Conservation (phyloP, 306 rosid species). For the Acmispon strigosus region DNA sequence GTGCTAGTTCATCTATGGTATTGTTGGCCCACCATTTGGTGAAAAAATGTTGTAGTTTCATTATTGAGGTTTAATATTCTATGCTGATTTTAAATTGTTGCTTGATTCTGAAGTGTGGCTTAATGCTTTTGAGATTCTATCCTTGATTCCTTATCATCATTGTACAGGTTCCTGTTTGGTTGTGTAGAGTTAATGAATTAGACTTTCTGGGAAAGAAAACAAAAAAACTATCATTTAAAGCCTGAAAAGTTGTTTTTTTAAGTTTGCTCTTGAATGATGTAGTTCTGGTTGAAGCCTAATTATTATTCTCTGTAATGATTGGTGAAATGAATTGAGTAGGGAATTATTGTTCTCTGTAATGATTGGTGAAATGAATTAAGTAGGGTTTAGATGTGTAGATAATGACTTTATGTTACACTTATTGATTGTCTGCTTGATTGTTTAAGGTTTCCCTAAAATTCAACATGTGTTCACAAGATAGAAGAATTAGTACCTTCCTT, state of each 20-base stretch:
- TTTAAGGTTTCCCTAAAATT: background rate
- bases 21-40: constrained; percentile 8
- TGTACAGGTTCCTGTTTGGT: background rate
- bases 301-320: background rate
- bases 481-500: background rate
- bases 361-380: background rate
- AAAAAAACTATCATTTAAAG: background rate
- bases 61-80: background rate
- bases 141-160: constrained; percentile 6
- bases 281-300: background rate
- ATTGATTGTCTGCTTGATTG: background rate
- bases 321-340: constrained; percentile 8
- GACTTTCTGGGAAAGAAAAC: background rate
- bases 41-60: background rate
- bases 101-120: constrained; percentile 22
- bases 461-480: background rate
- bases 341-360: background rate
- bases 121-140: constrained; percentile 17
- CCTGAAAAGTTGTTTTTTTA: background rate
- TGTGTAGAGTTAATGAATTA: background rate
- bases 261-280: background rate
- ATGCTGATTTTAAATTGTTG: constrained; percentile 11
- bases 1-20: background rate
- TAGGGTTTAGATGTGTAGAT: constrained; percentile 7
- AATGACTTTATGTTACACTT: background rate